A percentile compares a stretch with the other conserved stretches of the same genome.
These are phyloP conservation scores for Solidago caesia DNA, from an alignment of 129 eudicot genomes.

Conservation along the genomic window DNA sequence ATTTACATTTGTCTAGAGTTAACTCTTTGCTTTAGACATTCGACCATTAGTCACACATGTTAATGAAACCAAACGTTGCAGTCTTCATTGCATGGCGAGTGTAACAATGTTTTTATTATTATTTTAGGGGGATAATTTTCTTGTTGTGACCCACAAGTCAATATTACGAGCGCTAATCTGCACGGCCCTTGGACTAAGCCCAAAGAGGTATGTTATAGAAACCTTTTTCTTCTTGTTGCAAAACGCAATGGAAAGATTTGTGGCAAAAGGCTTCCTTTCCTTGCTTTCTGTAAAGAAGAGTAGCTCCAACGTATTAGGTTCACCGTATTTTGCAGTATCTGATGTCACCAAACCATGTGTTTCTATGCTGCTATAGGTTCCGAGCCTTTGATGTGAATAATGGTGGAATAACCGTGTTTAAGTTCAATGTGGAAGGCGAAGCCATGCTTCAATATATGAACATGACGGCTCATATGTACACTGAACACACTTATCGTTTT, in stretches of 20 bases:
- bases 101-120: conserved; percentile 3
- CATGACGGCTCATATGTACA: conserved; percentile 85
- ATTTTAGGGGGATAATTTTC: conserved; percentile 53
- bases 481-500: conserved; percentile 55
- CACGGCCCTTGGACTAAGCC: conserved; percentile 66
- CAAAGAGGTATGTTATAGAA: conserved; percentile 50
- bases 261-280: background rate
- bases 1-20: background rate
- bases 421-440: conserved; percentile 63
- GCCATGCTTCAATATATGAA: conserved; percentile 78
- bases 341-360: background rate
- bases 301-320: background rate
- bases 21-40: background rate
- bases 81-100: background rate
- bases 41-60: background rate
- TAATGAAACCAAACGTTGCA: background rate
- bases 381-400: conserved; percentile 70
- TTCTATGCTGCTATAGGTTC: conserved; percentile 43
- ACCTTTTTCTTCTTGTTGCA: background rate
- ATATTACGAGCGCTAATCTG: conserved; percentile 73
- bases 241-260: background rate
- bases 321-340: background rate
- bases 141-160: conserved; percentile 85
- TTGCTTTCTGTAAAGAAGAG: background rate
- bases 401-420: conserved; percentile 67